Base-by-base conservation (phyloP, 257 asterid species). In the Przewalskia tangutica region DNA sequence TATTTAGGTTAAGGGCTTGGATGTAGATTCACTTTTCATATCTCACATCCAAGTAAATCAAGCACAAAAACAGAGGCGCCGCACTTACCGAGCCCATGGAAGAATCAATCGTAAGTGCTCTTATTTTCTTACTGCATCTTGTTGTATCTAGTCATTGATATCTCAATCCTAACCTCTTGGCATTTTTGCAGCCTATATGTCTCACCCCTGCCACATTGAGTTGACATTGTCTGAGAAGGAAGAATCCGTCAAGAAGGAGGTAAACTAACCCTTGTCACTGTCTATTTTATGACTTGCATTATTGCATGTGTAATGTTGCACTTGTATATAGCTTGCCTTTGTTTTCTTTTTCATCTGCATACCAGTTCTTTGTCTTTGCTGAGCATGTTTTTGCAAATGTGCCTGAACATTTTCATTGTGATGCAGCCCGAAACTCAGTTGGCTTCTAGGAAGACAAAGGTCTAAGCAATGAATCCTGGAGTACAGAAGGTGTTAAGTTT, bases 1-100 rank as follows among this genome's bases (percentile, higher is more conserved):
- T 42, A 46, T 71, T 7, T 85, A 91, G 97, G 94, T 92, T 64
- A 90, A 92, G 85, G 94, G 97, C 17, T 87, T 92, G 87, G 97
- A 92, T 87, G 97, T 92, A 71, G 97, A 92, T 90, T 84, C 91
- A 13, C 94, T 92, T 71, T 90, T 27, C 86, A 90, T 92, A 66
- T 92, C 97, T 55, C 97, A 92, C 89, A 83, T 90, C 86, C 97
- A 92, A 82, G 97, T 92, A 42, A 92, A 92, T 85, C 91, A 92
- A 82, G 97, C 97, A 5, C 91, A 86, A 70, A 92, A 90, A 85
- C 97, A 92, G 85, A 90, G 94, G 82, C 94, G 97, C 66, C 89
- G 97, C 68, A 90, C 97, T 0, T 92, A 92, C 88, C 93, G 97
- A 75, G 97, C 97, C 63, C 97, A 92, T 42, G 97, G 97, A 55